Base-by-base conservation (phyloP, 306 rosid genomes). In the Glycine latifolia region DNA sequence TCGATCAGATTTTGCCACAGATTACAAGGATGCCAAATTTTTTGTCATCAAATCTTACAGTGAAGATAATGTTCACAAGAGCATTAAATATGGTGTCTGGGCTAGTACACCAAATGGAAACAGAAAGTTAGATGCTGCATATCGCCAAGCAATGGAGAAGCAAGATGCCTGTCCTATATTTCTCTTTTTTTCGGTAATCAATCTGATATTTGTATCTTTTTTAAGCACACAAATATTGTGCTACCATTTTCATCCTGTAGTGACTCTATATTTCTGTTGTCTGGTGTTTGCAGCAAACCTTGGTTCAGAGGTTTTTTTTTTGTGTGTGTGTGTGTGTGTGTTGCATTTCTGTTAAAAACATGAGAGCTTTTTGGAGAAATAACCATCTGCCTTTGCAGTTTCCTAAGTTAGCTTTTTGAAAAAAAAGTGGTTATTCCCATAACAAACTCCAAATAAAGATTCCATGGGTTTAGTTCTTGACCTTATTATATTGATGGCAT, bases 91-190 rank as follows among this genome's bases (percentile, higher is more conserved):
- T 52, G 95, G 94, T 73, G 91, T 93, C 80, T 93, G 97, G 97
- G 97, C 97, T 65, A 93, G 97, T 77, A 93, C 97, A 50, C 95
- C 97, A 77, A 93, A 93, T 67, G 97, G 97, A 73, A 93, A 93
- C 82, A 91, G 89, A 83, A 93, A 93, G 86, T 80, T 93, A 69
- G 96, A 93, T 88, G 89, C 94, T 71, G 95, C 97, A 43, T 91
- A 85, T 87, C 83, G 82, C 67, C 94, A 91, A 86, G 90, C 92
- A 48, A 87, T 81, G 87, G 95, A 91, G 87, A 89, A 86, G 84
- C 90, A 85, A 83, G 94, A 91, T 59, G 67, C 82, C 77, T 93
- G 95, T 86, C 92, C 89, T 0, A 74, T 91, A 77, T 93, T 93
- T 82, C 95, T 93, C 54, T 83, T 91, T 39, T 93, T 91, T 58